Base-by-base conservation (phyloP, 2,329 filamentous ascomycete species). In the Paecilomyces variotii region DNA sequence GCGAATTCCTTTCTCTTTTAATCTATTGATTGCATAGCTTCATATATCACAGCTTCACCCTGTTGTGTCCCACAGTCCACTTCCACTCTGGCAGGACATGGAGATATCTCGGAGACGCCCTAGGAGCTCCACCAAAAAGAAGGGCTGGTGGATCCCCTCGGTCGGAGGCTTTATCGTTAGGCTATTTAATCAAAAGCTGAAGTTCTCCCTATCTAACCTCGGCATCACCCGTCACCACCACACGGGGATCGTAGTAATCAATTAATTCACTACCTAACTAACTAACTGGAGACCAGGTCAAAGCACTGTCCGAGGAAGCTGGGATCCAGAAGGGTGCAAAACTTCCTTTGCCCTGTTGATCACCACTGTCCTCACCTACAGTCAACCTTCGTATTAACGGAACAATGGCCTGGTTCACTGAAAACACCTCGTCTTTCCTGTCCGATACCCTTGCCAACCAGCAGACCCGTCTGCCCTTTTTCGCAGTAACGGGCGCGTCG, bases 401-500 rank as follows among this genome's bases (percentile, higher is more conserved):
- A 51, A 54, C 52, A 61, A 74, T 74, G 71, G 66, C 69, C 32
- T 70, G 72, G 62, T 72, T 72, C 64, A 65, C 61, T 9, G 39
- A 45, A 59, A 67, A 71, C 60, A 69, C 72, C 49, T 61, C 68
- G 62, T 71, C 73, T 56, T 66, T 69, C 56, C 60, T 74, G 30
- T 70, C 72, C 53, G 66, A 67, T 55, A 70, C 70, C 55, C 63
- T 71, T 53, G 59, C 67, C 53, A 68, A 69, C 60, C 62, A 64
- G 11, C 67, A 64, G 57, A 65, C 60, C 25, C 69, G 72, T n/a
- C 60, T 72, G 53, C 67, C 71, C 28, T 56, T 74, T 34, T 59
- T 74, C 32, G 71, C 70, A n/a, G 66, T 69, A 32, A 69, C 72
- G 25, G 72, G 73, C 24, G 68, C 65, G 35, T 74, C 73, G 0